phyloP scores from a whole-genome alignment of 176 grass and related monocot species.

The Aegilops bicornis region DNA sequence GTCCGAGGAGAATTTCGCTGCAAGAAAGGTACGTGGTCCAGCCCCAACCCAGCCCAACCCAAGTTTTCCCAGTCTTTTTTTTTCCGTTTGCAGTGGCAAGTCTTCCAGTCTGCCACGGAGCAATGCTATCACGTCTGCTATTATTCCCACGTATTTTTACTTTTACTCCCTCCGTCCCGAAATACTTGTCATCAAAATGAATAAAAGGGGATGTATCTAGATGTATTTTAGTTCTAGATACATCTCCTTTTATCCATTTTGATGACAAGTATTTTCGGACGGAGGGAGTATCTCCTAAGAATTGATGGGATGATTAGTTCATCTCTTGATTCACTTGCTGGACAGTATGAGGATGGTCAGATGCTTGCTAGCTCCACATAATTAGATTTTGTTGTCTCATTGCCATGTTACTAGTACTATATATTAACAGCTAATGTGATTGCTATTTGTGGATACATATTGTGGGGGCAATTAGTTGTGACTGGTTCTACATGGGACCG shows the following conservation, averaged over 20 bases:
- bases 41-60: conserved; percentile 5
- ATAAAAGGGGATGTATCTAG: no score
- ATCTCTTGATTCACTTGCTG: background rate
- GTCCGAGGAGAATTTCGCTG: conserved; percentile 32
- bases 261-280: no score
- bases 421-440: conserved; percentile 3
- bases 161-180: no score
- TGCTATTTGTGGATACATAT: background rate
- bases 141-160: conserved; percentile 1
- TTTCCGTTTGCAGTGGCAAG: no score
- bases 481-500: conserved; percentile 12
- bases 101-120: background rate
- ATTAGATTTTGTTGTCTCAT: background rate
- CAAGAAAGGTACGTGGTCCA: conserved; percentile 49
- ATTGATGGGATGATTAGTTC: background rate
- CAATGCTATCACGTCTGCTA: conserved; percentile 23
- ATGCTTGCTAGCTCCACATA: background rate
- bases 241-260: no score
- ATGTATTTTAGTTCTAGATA: no score
- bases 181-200: no score
- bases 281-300: background rate
- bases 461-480: background rate
- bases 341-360: background rate
- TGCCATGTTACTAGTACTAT: background rate
- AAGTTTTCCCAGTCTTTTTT: background rate